Conservation (phyloP, 768 basidiomycete species). For the Gymnopilus junonius region DNA sequence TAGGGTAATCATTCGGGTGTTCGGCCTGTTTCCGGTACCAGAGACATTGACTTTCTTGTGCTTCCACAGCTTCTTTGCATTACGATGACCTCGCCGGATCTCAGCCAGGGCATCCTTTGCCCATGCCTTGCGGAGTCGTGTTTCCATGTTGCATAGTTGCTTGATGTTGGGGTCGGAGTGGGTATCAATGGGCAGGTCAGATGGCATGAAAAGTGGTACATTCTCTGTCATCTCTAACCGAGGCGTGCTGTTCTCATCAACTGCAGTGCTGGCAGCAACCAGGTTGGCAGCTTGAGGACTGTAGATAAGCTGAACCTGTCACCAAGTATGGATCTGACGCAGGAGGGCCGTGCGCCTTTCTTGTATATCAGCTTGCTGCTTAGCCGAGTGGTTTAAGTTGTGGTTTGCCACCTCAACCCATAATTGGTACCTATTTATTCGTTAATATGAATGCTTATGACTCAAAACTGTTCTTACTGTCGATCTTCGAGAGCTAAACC, state of each 20-base stretch:
- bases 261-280: background rate
- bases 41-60: slow-evolving; percentile 27
- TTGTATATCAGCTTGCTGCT: slow-evolving; percentile 14
- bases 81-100: slow-evolving; percentile 17
- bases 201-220: slow-evolving; percentile 6
- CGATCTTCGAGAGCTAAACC: slow-evolving; percentile 17
- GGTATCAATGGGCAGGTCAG: background rate
- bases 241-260: background rate
- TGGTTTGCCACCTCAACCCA: background rate
- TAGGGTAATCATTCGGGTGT: slow-evolving; percentile 20
- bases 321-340: slow-evolving; percentile 12
- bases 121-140: slow-evolving; percentile 18
- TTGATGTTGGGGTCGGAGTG: background rate
- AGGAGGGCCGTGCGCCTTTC: slow-evolving; percentile 10
- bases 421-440: background rate
- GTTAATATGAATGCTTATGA: background rate
- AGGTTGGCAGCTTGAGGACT: slow-evolving; percentile 8
- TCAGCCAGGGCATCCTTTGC: slow-evolving; percentile 23
- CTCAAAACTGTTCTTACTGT: slow-evolving; percentile 9
- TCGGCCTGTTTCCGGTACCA: slow-evolving; percentile 23
- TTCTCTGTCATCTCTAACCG: background rate
- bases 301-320: slow-evolving; percentile 14
- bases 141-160: slow-evolving; percentile 11
- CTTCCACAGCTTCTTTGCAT: slow-evolving; percentile 18
- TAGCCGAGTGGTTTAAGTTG: background rate